phyloP scores from a whole-genome alignment of 2,329 filamentous ascomycete genomes.

The Pestalotiopsis sp. region DNA sequence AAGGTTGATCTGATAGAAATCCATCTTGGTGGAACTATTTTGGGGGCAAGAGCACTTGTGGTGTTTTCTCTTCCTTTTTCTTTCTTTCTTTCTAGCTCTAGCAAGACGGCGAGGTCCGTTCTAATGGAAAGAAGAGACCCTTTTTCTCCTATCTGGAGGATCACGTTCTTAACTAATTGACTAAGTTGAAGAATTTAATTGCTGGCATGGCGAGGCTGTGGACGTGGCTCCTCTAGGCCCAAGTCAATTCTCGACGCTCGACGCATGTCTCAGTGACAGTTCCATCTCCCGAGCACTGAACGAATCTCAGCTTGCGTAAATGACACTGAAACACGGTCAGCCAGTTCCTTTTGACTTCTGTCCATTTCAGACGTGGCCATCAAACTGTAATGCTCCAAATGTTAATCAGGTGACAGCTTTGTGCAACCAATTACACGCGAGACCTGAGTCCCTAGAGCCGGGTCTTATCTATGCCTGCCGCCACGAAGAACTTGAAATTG shows the following conservation, averaged over 20 bases:
- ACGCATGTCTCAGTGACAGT: background rate
- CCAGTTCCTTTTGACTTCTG: background rate
- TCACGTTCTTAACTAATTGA: background rate
- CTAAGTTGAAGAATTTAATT: background rate
- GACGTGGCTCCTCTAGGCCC: background rate
- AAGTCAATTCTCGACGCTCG: background rate
- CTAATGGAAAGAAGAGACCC: background rate
- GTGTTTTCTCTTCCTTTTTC: background rate
- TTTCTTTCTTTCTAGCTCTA: background rate
- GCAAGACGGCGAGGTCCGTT: background rate
- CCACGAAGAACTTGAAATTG: background rate
- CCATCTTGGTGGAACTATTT: constrained; percentile 15
- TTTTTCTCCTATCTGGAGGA: background rate
- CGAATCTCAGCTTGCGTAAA: background rate
- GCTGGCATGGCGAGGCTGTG: background rate
- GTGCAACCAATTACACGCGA: background rate
- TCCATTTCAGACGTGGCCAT: background rate
- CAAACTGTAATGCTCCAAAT: background rate
- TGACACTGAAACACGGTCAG: constrained; percentile 1
- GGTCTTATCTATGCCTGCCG: background rate
- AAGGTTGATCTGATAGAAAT: constrained; percentile 28
- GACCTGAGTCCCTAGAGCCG: background rate
- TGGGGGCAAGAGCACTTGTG: background rate
- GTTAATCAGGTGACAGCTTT: background rate
- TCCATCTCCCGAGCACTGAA: background rate